Evolutionary conservation across 2,329 filamentous ascomycete species (phyloP).

Genomic region (Penicillium sp.): DNA sequence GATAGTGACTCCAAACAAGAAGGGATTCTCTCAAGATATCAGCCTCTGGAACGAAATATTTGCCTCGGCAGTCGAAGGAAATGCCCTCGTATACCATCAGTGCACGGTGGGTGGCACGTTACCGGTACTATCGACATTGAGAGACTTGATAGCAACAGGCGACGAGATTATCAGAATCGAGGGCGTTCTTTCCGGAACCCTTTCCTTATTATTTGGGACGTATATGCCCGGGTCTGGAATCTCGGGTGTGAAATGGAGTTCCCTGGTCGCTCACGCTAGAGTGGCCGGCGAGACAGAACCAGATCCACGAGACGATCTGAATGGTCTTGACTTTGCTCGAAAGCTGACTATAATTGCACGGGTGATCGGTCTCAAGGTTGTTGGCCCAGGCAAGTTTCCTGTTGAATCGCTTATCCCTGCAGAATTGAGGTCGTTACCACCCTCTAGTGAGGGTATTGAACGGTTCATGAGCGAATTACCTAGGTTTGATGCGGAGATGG

Average conservation of each 20-base stretch:
- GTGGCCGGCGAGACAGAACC: slow-evolving; percentile 90
- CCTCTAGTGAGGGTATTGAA: slow-evolving; percentile 61
- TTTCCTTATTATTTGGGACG: slow-evolving; percentile 97
- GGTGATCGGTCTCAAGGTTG: slow-evolving; percentile 77
- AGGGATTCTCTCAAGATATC: slow-evolving; percentile 84
- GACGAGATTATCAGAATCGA: slow-evolving; percentile 91
- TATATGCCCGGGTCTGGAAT: slow-evolving; percentile 79
- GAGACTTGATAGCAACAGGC: slow-evolving; percentile 88
- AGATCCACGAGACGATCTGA: slow-evolving; percentile 83
- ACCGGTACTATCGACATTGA: slow-evolving; percentile 89
- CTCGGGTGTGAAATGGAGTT: slow-evolving; percentile 74
- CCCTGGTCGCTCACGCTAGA: slow-evolving; percentile 89
- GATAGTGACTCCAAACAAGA: slow-evolving; percentile 97
- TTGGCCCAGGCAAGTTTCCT: slow-evolving; percentile 84
- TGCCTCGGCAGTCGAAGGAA: slow-evolving; percentile 62
- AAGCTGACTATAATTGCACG: slow-evolving; percentile 95
- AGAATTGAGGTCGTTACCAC: slow-evolving; percentile 75
- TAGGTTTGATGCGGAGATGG: slow-evolving; percentile 85
- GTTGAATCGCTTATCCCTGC: slow-evolving; percentile 91
- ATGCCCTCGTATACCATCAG: slow-evolving; percentile 89
- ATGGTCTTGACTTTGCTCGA: slow-evolving; percentile 85
- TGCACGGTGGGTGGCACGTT: slow-evolving; percentile 91
- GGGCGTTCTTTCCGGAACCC: slow-evolving; percentile 95
- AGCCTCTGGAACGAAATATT: slow-evolving; percentile 89
- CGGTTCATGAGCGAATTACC: slow-evolving; percentile 83